These are phyloP conservation scores for Salix koriyanagi DNA, from an alignment of 345 rosid genomes.

Conservation along the genomic window DNA sequence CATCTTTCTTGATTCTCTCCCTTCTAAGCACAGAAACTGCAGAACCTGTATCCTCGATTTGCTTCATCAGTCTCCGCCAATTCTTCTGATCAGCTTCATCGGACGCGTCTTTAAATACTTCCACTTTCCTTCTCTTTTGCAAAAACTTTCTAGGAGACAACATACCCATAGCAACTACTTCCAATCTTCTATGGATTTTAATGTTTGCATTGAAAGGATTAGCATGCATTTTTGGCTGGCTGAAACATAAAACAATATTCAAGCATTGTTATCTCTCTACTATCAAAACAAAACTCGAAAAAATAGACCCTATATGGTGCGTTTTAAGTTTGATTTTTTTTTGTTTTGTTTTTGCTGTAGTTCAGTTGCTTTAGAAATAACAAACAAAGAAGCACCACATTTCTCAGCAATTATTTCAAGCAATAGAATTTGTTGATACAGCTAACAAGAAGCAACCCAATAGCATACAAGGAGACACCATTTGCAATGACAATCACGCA, in stretches of 20 bases:
- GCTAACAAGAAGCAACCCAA: no score
- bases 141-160: conserved; percentile 69
- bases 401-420: no score
- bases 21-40: conserved; percentile 61
- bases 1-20: conserved; percentile 37
- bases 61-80: conserved; percentile 77
- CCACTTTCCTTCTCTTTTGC: conserved; percentile 68
- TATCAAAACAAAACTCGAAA: background rate
- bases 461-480: no score
- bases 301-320: no score
- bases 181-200: conserved; percentile 30
- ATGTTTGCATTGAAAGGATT: conserved; percentile 13
- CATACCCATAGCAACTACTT: conserved; percentile 73
- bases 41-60: conserved; percentile 66
- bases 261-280: background rate
- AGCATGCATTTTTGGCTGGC: conserved; percentile 23
- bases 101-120: conserved; percentile 64
- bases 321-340: no score
- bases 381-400: no score
- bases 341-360: no score
- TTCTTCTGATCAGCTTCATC: conserved; percentile 73
- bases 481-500: no score
- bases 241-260: conserved; percentile 13
- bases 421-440: no score
- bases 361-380: no score